phyloP scores from a whole-genome alignment of 208 protist species.

The Leishmania braziliensis region DNA sequence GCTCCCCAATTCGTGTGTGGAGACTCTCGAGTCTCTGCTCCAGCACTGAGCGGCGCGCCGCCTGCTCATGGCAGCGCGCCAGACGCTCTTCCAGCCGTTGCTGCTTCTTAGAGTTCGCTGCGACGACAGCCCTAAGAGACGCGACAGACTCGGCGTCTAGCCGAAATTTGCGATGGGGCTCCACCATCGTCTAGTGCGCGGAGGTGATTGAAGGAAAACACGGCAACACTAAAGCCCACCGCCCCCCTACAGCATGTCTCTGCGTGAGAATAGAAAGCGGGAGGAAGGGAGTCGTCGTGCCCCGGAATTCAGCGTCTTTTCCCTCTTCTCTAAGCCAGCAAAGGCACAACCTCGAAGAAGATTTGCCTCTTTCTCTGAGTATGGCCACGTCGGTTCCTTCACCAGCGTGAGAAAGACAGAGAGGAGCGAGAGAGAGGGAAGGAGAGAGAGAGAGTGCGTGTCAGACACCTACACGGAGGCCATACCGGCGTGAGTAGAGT shows the following conservation, averaged over 20 bases:
- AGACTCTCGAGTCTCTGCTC: constrained; percentile 1
- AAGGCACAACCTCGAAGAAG: not conserved
- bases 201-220: not conserved
- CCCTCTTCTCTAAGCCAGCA: not conserved
- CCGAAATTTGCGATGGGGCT: not conserved
- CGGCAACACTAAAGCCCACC: no score
- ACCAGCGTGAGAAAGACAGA: no score
- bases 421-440: not conserved
- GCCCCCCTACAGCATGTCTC: not conserved
- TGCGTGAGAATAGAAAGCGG: not conserved
- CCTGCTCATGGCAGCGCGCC: not conserved
- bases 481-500: no score
- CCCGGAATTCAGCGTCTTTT: not conserved
- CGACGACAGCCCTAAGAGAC: constrained; percentile 20
- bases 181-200: not conserved
- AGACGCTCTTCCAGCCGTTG: constrained; percentile 19
- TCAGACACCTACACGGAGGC: no score
- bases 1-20: not conserved
- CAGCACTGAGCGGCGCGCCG: constrained; percentile 15
- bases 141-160: constrained; percentile 22
- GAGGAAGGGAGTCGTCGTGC: not conserved
- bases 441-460: not conserved
- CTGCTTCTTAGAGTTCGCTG: constrained; percentile 12
- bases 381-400: no score
- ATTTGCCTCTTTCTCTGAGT: not conserved